These are phyloP conservation scores for Penicillium verhagenii DNA, from an alignment of 495 filamentous ascomycete genomes.

Conservation along the genomic window DNA sequence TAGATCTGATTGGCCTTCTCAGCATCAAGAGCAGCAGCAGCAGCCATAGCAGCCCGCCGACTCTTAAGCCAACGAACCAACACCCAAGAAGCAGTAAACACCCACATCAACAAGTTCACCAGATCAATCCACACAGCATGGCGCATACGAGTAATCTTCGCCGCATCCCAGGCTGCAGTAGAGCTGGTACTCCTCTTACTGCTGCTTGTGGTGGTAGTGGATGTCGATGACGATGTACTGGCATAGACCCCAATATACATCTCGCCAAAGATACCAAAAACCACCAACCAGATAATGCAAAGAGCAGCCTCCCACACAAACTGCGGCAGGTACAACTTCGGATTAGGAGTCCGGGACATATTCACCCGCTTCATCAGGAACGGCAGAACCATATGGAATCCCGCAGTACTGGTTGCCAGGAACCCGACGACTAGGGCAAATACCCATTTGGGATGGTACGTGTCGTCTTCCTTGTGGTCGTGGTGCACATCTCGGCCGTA, in stretches of 20 bases:
- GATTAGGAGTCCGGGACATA: slow-evolving; percentile 23
- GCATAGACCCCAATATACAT: slow-evolving; percentile 71
- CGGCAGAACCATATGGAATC: slow-evolving; percentile 59
- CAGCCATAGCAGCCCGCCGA: slow-evolving; percentile 6
- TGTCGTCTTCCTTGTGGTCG: slow-evolving; percentile 48
- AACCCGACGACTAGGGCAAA: slow-evolving; percentile 68
- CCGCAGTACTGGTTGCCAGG: slow-evolving; percentile 58
- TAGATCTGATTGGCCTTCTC: slow-evolving; percentile 18
- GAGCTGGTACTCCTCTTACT: slow-evolving; percentile 47
- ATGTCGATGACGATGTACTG: too few species aligned
- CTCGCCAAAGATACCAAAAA: slow-evolving; percentile 81
- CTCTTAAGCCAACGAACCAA: slow-evolving; percentile 40
- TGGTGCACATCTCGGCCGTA: slow-evolving; percentile 70
- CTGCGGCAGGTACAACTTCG: slow-evolving; percentile 29
- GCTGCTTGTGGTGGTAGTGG: slow-evolving; percentile 3
- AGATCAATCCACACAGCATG: slow-evolving; percentile 85
- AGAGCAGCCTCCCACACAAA: slow-evolving; percentile 71
- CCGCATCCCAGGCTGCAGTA: slow-evolving; percentile 12
- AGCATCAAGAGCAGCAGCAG: slow-evolving; percentile 12
- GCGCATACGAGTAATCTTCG: slow-evolving; percentile 69
- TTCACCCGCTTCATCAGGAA: slow-evolving; percentile 42
- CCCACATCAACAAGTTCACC: slow-evolving; percentile 69
- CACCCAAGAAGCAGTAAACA: slow-evolving; percentile 50
- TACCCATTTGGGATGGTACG: slow-evolving; percentile 67
- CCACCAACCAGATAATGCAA: slow-evolving; percentile 69